Conservation (phyloP, 108 stramenopile species). For the Skeletonema tropicum region DNA sequence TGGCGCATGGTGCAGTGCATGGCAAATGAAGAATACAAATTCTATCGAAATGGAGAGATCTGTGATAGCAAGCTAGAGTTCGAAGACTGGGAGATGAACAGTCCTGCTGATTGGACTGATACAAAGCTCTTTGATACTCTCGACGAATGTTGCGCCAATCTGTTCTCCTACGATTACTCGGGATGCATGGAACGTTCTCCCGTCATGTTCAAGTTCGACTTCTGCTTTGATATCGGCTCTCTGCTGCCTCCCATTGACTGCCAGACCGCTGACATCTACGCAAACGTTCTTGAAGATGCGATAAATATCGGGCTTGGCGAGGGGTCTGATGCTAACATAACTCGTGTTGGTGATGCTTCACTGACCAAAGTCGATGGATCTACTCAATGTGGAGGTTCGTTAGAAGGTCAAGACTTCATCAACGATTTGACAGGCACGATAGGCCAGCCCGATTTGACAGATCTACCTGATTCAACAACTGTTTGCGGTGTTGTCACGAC, state of each 20-base stretch:
- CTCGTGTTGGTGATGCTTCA: conserved; percentile 27
- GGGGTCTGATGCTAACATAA: conserved; percentile 35
- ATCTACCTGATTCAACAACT: conserved; percentile 20
- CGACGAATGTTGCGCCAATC: conserved; percentile 4
- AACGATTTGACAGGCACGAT: conserved; percentile 42
- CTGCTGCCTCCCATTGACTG: conserved; percentile 42
- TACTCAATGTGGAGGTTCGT: conserved; percentile 45
- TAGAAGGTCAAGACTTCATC: conserved; percentile 37
- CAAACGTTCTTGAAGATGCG: conserved; percentile 42
- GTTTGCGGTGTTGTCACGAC: conserved; percentile 46
- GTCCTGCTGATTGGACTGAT: conserved; percentile 45
- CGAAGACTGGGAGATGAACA: conserved; percentile 49
- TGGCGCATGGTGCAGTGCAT: conserved; percentile 53
- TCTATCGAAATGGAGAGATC: conserved; percentile 44
- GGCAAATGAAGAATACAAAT: conserved; percentile 54
- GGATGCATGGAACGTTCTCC: conserved; percentile 21
- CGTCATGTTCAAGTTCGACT: conserved; percentile 49
- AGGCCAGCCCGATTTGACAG: conserved; percentile 19
- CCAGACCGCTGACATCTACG: conserved; percentile 43
- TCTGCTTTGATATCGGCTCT: conserved; percentile 42
- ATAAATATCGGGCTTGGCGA: conserved; percentile 30
- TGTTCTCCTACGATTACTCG: background rate
- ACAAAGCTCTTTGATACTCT: conserved; percentile 39
- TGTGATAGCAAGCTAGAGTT: conserved; percentile 49
- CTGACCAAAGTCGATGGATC: conserved; percentile 33